phyloP scores from a whole-genome alignment of 2,329 filamentous ascomycete species.

The Colletotrichum lentis region DNA sequence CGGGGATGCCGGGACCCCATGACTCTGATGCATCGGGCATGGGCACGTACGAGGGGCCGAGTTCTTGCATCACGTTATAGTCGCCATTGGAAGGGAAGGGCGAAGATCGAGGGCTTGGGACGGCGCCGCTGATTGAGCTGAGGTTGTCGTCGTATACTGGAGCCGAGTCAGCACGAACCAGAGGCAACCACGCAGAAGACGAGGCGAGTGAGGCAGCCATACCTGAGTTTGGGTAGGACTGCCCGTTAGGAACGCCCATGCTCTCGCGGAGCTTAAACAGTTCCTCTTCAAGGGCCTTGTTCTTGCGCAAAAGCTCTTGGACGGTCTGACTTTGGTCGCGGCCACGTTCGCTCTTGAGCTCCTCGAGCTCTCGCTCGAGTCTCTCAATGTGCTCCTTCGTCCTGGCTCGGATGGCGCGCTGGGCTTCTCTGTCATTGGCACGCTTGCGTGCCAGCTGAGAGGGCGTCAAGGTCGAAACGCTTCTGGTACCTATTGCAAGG shows the following conservation, averaged over 20 bases:
- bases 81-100: slow-evolving; percentile 55
- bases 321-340: slow-evolving; percentile 61
- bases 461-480: slow-evolving; percentile 85
- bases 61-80: slow-evolving; percentile 55
- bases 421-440: slow-evolving; percentile 89
- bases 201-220: slow-evolving; percentile 41
- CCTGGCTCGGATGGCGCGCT: slow-evolving; percentile 84
- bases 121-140: slow-evolving; percentile 49
- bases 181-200: slow-evolving; percentile 35
- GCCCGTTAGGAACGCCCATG: slow-evolving; percentile 53
- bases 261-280: slow-evolving; percentile 56
- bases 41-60: slow-evolving; percentile 51
- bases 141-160: slow-evolving; percentile 55
- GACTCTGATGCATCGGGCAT: slow-evolving; percentile 56
- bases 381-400: slow-evolving; percentile 87
- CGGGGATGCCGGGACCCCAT: slow-evolving; percentile 56
- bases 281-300: slow-evolving; percentile 64
- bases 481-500: slow-evolving; percentile 65
- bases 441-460: slow-evolving; percentile 90
- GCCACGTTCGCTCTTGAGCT: slow-evolving; percentile 65
- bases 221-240: slow-evolving; percentile 55
- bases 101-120: slow-evolving; percentile 56
- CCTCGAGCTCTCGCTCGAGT: slow-evolving; percentile 77
- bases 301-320: slow-evolving; percentile 60
- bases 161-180: slow-evolving; percentile 37